Conservation (phyloP, 1,284 basidiomycete genomes). For the Trichosporon sp. region DNA sequence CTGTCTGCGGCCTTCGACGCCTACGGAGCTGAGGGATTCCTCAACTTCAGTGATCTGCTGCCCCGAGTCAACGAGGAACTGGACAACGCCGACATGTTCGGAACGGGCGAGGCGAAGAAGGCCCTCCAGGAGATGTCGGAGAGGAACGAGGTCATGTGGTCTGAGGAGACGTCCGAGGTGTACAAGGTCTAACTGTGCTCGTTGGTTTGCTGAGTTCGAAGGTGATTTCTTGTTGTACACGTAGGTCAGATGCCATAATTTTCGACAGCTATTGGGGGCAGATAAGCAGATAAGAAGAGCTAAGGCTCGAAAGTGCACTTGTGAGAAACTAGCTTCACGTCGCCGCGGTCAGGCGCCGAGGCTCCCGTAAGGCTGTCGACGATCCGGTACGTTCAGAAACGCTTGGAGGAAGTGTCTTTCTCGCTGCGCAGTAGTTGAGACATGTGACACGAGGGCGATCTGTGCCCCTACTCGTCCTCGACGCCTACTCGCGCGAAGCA, state of each 20-base stretch:
- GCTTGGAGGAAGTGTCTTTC: no score
- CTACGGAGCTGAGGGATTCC: slow-evolving; percentile 65
- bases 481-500: no score
- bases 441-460: no score
- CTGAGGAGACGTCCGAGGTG: slow-evolving; percentile 68
- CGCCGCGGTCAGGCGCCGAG: no score
- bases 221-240: neutral
- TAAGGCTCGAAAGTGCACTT: no score
- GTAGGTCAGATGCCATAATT: neutral
- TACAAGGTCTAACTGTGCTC: slow-evolving; percentile 41
- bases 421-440: no score
- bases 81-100: slow-evolving; percentile 64
- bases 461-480: no score
- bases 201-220: neutral
- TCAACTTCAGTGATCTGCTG: slow-evolving; percentile 67
- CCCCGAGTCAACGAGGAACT: slow-evolving; percentile 75
- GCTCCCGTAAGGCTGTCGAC: no score
- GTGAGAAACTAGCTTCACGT: no score
- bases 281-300: neutral
- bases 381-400: no score
- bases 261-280: neutral
- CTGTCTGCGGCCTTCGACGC: slow-evolving; percentile 67
- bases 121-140: slow-evolving; percentile 75
- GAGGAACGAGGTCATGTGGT: slow-evolving; percentile 72
- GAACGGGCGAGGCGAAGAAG: slow-evolving; percentile 69